phyloP scores from a whole-genome alignment of 495 filamentous ascomycete genomes.

The Aspergillus sclerotiicarbonarius region DNA sequence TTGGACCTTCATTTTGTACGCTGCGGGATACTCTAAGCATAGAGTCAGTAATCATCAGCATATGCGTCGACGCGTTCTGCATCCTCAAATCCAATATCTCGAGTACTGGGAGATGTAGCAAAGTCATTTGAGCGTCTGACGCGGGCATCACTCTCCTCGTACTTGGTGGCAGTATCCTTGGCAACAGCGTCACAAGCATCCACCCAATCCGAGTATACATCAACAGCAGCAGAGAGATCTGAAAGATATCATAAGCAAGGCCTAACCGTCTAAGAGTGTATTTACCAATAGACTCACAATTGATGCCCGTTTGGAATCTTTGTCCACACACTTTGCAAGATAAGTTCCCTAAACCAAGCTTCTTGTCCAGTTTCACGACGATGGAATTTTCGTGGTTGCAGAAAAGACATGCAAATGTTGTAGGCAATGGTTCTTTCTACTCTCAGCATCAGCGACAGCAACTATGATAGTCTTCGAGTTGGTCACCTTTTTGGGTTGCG shows the following conservation, averaged over 20 bases:
- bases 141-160: constrained; percentile 46
- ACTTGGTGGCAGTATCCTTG: constrained; percentile 56
- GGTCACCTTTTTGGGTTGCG: constrained; percentile 76
- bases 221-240: constrained; percentile 87
- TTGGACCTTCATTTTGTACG: constrained; percentile 17
- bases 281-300: constrained; percentile 59
- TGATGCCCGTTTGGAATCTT: constrained; percentile 85
- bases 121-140: constrained; percentile 20
- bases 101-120: constrained; percentile 17
- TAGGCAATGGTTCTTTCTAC: constrained; percentile 83
- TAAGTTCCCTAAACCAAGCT: constrained; percentile 76
- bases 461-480: neutral
- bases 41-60: constrained; percentile 33
- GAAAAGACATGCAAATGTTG: constrained; percentile 91
- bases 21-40: constrained; percentile 18
- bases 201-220: constrained; percentile 98
- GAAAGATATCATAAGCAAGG: neutral
- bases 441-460: constrained; percentile 8
- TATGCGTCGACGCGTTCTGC: constrained; percentile 22
- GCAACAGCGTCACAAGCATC: constrained; percentile 88
- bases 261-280: neutral
- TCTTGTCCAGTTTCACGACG: constrained; percentile 86
- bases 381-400: constrained; percentile 97
- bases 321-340: constrained; percentile 93
- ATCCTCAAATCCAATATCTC: constrained; percentile 14